phyloP scores from a whole-genome alignment of 805 yeast genomes.

The Wickerhamiella kazuoi region DNA sequence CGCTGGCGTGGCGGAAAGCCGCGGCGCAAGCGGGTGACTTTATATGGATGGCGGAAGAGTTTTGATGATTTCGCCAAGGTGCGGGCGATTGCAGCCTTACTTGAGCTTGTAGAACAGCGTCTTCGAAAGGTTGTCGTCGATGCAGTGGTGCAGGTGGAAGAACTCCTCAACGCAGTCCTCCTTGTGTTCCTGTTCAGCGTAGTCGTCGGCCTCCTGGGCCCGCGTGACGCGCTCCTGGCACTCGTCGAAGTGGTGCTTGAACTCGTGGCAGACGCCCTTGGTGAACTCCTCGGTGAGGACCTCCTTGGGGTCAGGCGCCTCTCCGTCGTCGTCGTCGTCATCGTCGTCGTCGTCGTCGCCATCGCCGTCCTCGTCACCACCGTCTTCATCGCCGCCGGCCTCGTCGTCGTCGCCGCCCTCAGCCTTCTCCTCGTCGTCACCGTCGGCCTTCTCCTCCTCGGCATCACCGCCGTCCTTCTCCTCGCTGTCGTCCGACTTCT shows the following conservation, averaged over 20 bases:
- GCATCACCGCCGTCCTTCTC: conserved; percentile 15
- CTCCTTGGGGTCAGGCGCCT: conserved; percentile 47
- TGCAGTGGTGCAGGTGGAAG: conserved; percentile 89
- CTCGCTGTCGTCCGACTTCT: conserved; percentile 21
- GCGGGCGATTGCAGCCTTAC: too few species aligned
- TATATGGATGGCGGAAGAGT: too few species aligned
- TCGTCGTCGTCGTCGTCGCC: conserved; percentile 34
- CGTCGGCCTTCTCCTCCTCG: conserved; percentile 12
- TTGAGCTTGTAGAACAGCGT: conserved; percentile 73
- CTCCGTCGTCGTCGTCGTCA: conserved; percentile 55
- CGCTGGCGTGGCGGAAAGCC: too few species aligned
- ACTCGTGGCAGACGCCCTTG: conserved; percentile 48
- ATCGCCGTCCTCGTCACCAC: conserved; percentile 1
- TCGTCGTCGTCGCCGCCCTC: conserved; percentile 2
- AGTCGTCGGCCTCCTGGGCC: conserved; percentile 69
- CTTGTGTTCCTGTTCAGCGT: conserved; percentile 63
- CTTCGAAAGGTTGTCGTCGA: conserved; percentile 85
- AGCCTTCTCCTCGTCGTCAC: conserved; percentile 1
- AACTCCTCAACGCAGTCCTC: conserved; percentile 98
- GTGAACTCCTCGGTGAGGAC: conserved; percentile 31
- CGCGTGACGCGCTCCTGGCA: conserved; percentile 89
- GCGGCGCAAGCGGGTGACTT: too few species aligned
- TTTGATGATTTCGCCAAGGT: too few species aligned
- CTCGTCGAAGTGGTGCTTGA: conserved; percentile 79
- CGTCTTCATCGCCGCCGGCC: background rate